Percentiles rank a stretch among this genome's conserved stretches.
Conservation (phyloP, 129 eudicot genomes). For the Lactuca sativa region DNA sequence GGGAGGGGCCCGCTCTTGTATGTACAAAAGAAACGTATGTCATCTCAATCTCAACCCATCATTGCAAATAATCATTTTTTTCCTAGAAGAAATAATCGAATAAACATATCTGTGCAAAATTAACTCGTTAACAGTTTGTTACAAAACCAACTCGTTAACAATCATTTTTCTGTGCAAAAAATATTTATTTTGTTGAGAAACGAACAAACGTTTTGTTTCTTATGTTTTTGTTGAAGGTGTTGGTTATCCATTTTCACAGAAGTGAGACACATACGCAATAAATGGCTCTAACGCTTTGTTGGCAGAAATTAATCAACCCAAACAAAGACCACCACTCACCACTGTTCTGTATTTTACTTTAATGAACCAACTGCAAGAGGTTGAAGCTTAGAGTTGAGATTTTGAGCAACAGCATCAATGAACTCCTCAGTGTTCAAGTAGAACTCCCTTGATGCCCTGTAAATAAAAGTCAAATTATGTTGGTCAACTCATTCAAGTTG, state of each 20-base stretch:
- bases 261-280: conserved; percentile 1
- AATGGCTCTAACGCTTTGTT: neutral
- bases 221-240: neutral
- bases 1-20: too few species aligned
- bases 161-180: conserved; percentile 18
- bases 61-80: too few species aligned
- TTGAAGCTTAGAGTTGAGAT: conserved; percentile 62
- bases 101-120: neutral
- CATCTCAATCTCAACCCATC: too few species aligned
- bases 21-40: too few species aligned
- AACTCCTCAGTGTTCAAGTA: conserved; percentile 87
- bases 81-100: too few species aligned
- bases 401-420: conserved; percentile 82
- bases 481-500: neutral
- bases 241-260: conserved; percentile 10
- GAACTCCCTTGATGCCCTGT: conserved; percentile 75
- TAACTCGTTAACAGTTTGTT: neutral
- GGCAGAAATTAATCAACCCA: conserved; percentile 11
- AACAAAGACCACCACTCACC: too few species aligned
- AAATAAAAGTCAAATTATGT: conserved; percentile 23
- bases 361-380: conserved; percentile 17
- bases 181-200: conserved; percentile 11
- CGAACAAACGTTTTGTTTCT: neutral
- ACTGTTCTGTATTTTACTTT: too few species aligned
- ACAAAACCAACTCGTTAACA: neutral